A percentile compares a stretch with the other conserved stretches of the same genome.
Evolutionary conservation across 2,329 filamentous ascomycete genomes (phyloP).

Genomic region (Colletotrichum tanaceti): DNA sequence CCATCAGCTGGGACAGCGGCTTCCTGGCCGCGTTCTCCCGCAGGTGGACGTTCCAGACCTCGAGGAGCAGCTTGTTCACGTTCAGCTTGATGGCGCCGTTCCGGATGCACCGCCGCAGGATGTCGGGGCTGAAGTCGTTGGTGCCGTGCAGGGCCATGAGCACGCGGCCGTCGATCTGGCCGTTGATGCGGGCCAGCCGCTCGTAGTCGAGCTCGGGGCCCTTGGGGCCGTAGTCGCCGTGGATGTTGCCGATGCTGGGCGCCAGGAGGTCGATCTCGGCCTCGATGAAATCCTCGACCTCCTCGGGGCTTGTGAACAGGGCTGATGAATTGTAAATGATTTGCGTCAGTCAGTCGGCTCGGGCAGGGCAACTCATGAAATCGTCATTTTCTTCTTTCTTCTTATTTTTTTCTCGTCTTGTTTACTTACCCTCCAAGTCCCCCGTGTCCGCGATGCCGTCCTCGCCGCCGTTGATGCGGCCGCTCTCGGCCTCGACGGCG

Average conservation of each 20-base stretch:
- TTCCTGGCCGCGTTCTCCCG: conserved; percentile 41
- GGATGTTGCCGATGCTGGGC: conserved; percentile 81
- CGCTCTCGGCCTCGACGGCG: conserved; percentile 75
- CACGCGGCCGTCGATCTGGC: conserved; percentile 25
- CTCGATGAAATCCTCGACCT: conserved; percentile 76
- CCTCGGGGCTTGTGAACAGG: conserved; percentile 72
- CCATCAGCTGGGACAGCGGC: conserved; percentile 44
- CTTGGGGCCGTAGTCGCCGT: conserved; percentile 76
- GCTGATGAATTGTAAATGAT: too few species aligned
- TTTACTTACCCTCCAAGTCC: conserved; percentile 58
- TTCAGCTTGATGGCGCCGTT: conserved; percentile 41
- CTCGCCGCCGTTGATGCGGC: conserved; percentile 72
- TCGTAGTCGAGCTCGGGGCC: conserved; percentile 73
- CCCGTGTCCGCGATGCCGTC: conserved; percentile 75
- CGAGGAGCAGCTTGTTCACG: conserved; percentile 38
- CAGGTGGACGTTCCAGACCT: conserved; percentile 28
- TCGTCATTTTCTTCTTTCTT: too few species aligned
- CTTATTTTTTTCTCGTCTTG: too few species aligned
- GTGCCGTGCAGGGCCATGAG: conserved; percentile 44
- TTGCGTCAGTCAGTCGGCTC: background rate
- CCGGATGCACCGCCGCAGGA: conserved; percentile 40
- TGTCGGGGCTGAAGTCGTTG: conserved; percentile 42
- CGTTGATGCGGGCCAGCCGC: conserved; percentile 56
- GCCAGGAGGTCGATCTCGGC: conserved; percentile 81
- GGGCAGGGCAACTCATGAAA: too few species aligned